Evolutionary conservation across 352 stramenopile genomes (phyloP), one percentile per base, ranked within the genome.

Genomic region (Phytophthora constricta): DNA sequence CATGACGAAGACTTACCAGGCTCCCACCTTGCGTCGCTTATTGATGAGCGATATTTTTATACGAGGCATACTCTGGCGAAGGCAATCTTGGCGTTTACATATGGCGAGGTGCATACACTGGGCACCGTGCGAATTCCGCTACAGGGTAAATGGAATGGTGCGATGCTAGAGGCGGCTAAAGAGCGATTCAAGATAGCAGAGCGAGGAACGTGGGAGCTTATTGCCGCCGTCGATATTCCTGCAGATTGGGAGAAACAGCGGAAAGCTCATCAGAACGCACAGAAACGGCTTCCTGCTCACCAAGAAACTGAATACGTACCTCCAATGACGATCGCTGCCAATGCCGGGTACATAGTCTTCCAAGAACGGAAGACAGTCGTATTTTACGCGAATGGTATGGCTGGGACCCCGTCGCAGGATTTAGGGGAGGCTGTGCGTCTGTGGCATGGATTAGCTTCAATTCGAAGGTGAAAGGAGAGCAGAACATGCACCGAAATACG

Each of bases 21-120:
- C 45, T 3, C 45, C 56, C 5, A 50, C 31, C 4, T 1, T 4
- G 3, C 45, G n/a, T 3, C 56, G 31, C 0, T 11, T 63, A 2
- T 1, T 63, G 3, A 45, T 50, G 2, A 42, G 45, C 13, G 56
- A 63, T 26, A 39, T 27, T 56, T 20, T n/a, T 56, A 56, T 27
- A 56, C 48, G 4, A 26, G 48, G 7, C 48, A 56, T n/a, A 37
- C 14, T 28, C 28, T 45, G 17, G 48, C 48, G 4, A 56, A 45
- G 34, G 28, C 14, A 19, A 4, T 56, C 3, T n/a, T 46, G 17
- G 48, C n/a, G n/a, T n/a, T n/a, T n/a, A n/a, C n/a, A n/a, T n/a
- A n/a, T n/a, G n/a, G n/a, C n/a, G n/a, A n/a, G n/a, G 19, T 28
- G 39, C 4, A 56, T 28, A 16, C 17, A 45, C 20, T 9, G n/a